Evolutionary conservation across 2,329 filamentous ascomycete species (phyloP), one percentile per base, ranked within the genome.

Genomic region (Penicillium griseofulvum): DNA sequence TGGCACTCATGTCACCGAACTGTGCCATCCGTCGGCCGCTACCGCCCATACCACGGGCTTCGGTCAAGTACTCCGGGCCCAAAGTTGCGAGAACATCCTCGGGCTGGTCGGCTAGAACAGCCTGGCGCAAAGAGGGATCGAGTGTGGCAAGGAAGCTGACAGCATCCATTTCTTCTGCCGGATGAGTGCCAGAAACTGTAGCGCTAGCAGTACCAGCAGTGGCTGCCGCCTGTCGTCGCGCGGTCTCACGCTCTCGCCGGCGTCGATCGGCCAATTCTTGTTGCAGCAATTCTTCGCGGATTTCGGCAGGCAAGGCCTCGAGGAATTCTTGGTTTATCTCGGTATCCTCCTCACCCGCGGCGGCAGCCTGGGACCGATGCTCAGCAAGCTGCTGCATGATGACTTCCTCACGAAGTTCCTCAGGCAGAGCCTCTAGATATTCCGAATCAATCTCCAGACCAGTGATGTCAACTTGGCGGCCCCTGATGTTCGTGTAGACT

Each of bases 351-450:
- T 92, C 89, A 17, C 85, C 83, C 26, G 83, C 81, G 75, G 78
- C 83, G 22, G 70, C 87, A 74, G 90, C 90, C 71, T 94, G 86
- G 8, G 88, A 88, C 59, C 93, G 86, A 62, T 93, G 85, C 61
- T 90, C 87, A 49, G 89, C 91, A 60, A 96, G 84, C 56, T 96
- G 91, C 59, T 92, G 87, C 71, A 95, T 91, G 61, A 99, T 90
- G 46, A 99, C 94, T 71, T 99, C 94, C 72, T 97, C 93, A 43
- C 94, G 84, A 69, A 97, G 87, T 58, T 99, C 95, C 65, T 99
- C 94, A 0, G 94, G 94, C n/a, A 99, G 78, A n/a, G 93, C 95
- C 56, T 94, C 90, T 7, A 99, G 84, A 73, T 97, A 99, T 54
- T 96, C 92, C 16, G 89, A 84, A 69, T 99, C 94, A 65, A 99